Percentiles rank a stretch among this genome's conserved stretches.
phyloP scores from a whole-genome alignment of 306 rosid genomes.

The Alnus rubra region DNA sequence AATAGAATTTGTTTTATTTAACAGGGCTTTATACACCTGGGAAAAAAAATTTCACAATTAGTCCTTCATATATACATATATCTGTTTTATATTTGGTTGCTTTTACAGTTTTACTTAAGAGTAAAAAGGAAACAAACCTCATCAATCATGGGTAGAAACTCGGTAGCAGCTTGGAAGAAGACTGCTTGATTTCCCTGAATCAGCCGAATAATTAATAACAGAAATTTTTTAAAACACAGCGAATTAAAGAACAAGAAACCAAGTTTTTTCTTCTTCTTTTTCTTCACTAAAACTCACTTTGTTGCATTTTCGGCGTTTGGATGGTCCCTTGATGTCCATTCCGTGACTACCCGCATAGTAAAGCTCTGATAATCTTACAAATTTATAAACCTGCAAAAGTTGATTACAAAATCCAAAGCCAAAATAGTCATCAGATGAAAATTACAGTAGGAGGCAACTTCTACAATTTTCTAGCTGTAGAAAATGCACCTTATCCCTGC shows the following conservation, averaged over 20 bases:
- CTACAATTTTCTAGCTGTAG: background rate
- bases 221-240: constrained; percentile 7
- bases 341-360: constrained; percentile 99
- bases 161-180: constrained; percentile 78
- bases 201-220: background rate
- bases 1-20: constrained; percentile 69
- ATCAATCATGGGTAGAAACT: constrained; percentile 77
- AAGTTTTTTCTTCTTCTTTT: constrained; percentile 3
- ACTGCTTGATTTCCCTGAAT: constrained; percentile 60
- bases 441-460: background rate
- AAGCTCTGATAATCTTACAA: constrained; percentile 72
- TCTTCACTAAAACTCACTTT: constrained; percentile 44
- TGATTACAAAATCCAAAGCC: background rate
- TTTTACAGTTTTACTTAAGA: background rate
- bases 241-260: constrained; percentile 1
- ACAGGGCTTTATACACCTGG: constrained; percentile 67
- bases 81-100: background rate
- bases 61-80: background rate
- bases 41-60: constrained; percentile 1
- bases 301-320: constrained; percentile 44
- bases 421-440: background rate
- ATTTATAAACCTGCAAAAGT: constrained; percentile 64
- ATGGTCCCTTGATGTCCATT: constrained; percentile 94
- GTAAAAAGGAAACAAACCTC: constrained; percentile 52
- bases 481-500: constrained; percentile 79